Base-by-base conservation (phyloP, 371 early-diverging fungal genomes). In the Mortierella polycephala region DNA sequence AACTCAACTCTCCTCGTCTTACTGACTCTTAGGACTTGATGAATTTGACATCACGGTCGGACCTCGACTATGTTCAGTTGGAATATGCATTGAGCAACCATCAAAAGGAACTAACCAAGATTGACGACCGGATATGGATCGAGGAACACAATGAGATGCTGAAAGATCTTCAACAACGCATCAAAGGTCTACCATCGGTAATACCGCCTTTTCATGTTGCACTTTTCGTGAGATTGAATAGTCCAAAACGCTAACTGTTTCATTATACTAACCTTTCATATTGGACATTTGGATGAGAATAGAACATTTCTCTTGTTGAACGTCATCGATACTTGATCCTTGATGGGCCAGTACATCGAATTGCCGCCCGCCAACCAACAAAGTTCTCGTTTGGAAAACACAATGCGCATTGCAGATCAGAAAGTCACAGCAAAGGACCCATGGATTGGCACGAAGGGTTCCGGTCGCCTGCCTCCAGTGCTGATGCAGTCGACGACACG, bases 91-190 rank as follows among this genome's bases (percentile, higher is more conserved):
- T 79, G 18, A 47, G 42, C 18, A 72, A 71, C 14, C 79, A 79
- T 30, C 72, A 79, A 30, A 56, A 46, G 9, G 79, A 69, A 30
- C 51, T 79, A 5, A 69, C 73, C 21, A 79, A 72, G 67, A 79
- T 79, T n/a, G 79, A 79, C 40, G 79, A 79, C 23, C 68, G 72
- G 53, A 79, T 72, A 62, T 79, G 79, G 79, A 54, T 79, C 21
- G 72, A 79, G 47, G 73, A 72, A 30, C 79, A 79, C 39, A 79
- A 79, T 37, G 79, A 69, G 60, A 79, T 79, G 79, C 40, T 79
- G 58, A 69, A n/a, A 45, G 79, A 79, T 49, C 57, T 79, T 7
- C 79, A 79, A 39, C 79, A 72, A 5, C 72, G 79, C 37, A 79
- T 79, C 63, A 79, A 79, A 46, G 79, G 79, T 12, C 52, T 79